phyloP scores from a whole-genome alignment of 2,329 filamentous ascomycete species.

The Penicillium sp. region DNA sequence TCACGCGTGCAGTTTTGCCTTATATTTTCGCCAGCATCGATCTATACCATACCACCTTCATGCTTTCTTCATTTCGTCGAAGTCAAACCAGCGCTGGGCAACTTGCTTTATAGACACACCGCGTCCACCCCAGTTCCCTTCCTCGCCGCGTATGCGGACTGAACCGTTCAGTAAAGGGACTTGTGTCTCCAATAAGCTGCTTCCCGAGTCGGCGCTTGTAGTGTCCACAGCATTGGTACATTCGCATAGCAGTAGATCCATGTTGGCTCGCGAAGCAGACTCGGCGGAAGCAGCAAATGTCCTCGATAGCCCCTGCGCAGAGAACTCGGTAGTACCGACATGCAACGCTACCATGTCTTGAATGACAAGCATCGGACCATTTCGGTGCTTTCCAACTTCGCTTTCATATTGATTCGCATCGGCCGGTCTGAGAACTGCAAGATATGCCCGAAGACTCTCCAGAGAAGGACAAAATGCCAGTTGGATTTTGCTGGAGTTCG shows the following conservation, averaged over 20 bases:
- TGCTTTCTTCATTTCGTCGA: constrained; percentile 43
- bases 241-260: constrained; percentile 45
- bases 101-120: constrained; percentile 61
- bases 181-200: constrained; percentile 50
- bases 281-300: constrained; percentile 46
- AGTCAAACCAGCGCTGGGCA: constrained; percentile 67
- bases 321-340: constrained; percentile 48
- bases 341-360: constrained; percentile 47
- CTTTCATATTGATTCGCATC: not conserved
- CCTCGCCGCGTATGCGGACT: constrained; percentile 51
- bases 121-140: constrained; percentile 58
- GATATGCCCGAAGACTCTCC: constrained; percentile 74
- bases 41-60: constrained; percentile 15
- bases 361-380: constrained; percentile 37
- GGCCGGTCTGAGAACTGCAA: constrained; percentile 56
- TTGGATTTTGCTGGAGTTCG: constrained; percentile 68
- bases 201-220: constrained; percentile 32
- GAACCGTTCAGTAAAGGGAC: constrained; percentile 66
- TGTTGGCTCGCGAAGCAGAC: constrained; percentile 32
- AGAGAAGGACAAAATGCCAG: constrained; percentile 74
- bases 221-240: constrained; percentile 37
- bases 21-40: constrained; percentile 12
- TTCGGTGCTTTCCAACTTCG: not conserved
- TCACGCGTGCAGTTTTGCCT: constrained; percentile 19
- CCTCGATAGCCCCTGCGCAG: constrained; percentile 51